Conservation (phyloP, 257 asterid species). For the Rehmannia glutinosa region DNA sequence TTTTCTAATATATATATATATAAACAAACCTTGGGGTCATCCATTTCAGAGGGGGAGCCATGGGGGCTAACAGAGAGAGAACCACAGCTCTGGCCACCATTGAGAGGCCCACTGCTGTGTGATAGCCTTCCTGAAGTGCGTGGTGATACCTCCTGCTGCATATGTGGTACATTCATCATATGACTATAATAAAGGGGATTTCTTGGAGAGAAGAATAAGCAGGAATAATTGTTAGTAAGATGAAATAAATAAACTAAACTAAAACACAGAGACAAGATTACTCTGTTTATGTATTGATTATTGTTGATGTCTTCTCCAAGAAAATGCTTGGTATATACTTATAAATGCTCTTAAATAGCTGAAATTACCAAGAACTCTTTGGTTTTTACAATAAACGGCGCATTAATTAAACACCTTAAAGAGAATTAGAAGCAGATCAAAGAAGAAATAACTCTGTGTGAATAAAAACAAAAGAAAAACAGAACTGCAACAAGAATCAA, state of each 20-base stretch:
- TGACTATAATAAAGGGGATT: too few relatives aligned
- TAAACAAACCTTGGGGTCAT: slow-evolving; percentile 67
- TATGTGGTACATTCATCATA: slow-evolving; percentile 19
- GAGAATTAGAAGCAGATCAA: too few relatives aligned
- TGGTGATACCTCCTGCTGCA: slow-evolving; percentile 97
- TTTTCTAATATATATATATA: too few relatives aligned
- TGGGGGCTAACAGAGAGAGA: slow-evolving; percentile 96
- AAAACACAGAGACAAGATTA: slow-evolving; percentile 22
- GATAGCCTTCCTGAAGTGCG: slow-evolving; percentile 96
- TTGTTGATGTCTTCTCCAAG: too few relatives aligned
- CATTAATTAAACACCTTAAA: slow-evolving; percentile 12
- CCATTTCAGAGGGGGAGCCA: slow-evolving; percentile 83
- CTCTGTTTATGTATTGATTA: slow-evolving; percentile 9
- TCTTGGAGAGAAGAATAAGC: too few relatives aligned
- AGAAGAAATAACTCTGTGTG: not conserved
- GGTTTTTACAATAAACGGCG: slow-evolving; percentile 34
- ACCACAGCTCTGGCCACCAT: too few relatives aligned
- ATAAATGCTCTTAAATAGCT: slow-evolving; percentile 24
- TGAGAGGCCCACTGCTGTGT: slow-evolving; percentile 96
- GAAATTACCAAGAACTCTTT: slow-evolving; percentile 39
- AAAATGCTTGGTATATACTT: too few relatives aligned
- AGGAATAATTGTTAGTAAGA: slow-evolving; percentile 13
- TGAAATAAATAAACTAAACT: slow-evolving; percentile 6
- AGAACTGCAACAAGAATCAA: not conserved
- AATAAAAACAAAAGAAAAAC: slow-evolving; percentile 4